Evolutionary conservation across 495 filamentous ascomycete genomes (phyloP).

Genomic region (Pyronema domesticum): DNA sequence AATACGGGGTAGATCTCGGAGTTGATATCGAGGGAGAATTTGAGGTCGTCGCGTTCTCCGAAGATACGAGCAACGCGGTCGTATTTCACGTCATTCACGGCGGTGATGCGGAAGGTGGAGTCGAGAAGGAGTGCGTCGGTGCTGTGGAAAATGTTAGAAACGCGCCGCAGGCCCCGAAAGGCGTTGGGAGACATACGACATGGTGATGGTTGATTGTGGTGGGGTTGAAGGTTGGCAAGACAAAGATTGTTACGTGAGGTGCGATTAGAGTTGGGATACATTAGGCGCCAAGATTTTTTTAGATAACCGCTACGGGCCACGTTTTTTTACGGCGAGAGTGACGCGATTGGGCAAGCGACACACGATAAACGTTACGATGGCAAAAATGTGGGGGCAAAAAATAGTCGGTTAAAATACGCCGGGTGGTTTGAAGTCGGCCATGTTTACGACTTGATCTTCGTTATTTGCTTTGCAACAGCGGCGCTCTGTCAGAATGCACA

Average conservation of each 20-base stretch:
- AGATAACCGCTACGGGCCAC: too few relatives aligned
- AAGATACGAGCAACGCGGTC: constrained; percentile 76
- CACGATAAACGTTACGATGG: too few relatives aligned
- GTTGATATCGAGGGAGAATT: constrained; percentile 84
- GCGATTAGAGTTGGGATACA: background rate
- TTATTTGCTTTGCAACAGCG: too few relatives aligned
- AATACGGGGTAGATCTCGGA: constrained; percentile 68
- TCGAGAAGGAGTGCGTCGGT: constrained; percentile 72
- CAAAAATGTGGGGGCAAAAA: too few relatives aligned
- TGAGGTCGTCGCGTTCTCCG: constrained; percentile 53
- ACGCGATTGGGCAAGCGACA: too few relatives aligned
- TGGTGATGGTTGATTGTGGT: background rate
- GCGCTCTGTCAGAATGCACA: too few relatives aligned
- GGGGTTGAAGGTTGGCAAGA: background rate
- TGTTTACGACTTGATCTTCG: too few relatives aligned
- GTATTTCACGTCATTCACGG: constrained; percentile 67
- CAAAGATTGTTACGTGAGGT: background rate
- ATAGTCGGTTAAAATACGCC: too few relatives aligned
- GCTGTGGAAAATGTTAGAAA: constrained; percentile 1
- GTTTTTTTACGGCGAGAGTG: too few relatives aligned
- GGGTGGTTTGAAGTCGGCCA: too few relatives aligned
- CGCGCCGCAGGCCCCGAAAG: background rate
- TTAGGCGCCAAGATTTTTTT: too few relatives aligned
- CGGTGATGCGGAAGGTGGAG: constrained; percentile 69
- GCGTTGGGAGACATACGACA: background rate